phyloP scores from a whole-genome alignment of 306 rosid species.

The Glycine tomentella region DNA sequence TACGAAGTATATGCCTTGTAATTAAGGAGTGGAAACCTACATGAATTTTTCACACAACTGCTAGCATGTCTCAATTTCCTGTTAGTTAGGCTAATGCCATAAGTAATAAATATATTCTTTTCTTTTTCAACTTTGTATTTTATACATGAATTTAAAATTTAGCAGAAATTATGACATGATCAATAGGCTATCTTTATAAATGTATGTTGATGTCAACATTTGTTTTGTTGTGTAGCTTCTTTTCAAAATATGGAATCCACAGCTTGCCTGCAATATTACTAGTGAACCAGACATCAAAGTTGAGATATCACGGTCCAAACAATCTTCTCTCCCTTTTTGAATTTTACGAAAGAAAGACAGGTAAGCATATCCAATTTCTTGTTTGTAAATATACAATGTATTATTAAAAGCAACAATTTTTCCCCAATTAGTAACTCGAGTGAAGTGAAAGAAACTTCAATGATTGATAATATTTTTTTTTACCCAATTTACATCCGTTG shows the following conservation, averaged over 20 bases:
- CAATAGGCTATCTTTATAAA: constrained; percentile 1
- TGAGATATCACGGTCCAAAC: constrained; percentile 70
- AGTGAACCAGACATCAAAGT: constrained; percentile 69
- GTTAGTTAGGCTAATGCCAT: constrained; percentile 30
- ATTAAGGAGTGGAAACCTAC: not conserved
- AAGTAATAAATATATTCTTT: constrained; percentile 7
- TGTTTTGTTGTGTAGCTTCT: constrained; percentile 60
- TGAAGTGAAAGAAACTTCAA: constrained; percentile 6
- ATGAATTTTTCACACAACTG: not conserved
- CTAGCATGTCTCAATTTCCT: constrained; percentile 1
- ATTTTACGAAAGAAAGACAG: constrained; percentile 69
- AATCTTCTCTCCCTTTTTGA: constrained; percentile 55
- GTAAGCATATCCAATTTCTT: constrained; percentile 52
- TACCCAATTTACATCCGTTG: not conserved
- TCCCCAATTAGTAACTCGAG: not conserved
- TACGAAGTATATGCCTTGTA: not conserved
- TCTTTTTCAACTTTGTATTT: constrained; percentile 8
- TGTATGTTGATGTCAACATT: constrained; percentile 7
- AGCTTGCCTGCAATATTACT: constrained; percentile 79
- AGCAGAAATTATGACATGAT: constrained; percentile 1
- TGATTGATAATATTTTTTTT: constrained; percentile 6
- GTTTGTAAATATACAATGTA: constrained; percentile 1
- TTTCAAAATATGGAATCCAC: constrained; percentile 78
- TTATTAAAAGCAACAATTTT: constrained; percentile 10
- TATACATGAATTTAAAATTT: not conserved